Base-by-base conservation (phyloP, 441 rosid species). In the Mallotus japonicus region DNA sequence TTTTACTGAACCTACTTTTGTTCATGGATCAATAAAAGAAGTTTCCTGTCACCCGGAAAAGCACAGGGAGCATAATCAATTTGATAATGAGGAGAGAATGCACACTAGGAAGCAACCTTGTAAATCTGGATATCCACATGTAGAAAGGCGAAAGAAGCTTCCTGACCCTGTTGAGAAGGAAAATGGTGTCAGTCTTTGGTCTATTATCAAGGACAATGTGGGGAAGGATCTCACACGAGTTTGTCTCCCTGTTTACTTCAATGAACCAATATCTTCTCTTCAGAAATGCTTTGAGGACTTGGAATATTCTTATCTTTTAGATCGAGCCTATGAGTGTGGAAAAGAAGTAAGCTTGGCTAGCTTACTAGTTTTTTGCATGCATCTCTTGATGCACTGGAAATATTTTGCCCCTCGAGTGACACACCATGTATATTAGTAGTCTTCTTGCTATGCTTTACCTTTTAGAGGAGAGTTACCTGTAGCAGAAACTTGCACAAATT, bases 131-230 rank as follows among this genome's bases (percentile, higher is more conserved):
- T 79, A 75, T 80, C 84, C 79, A 22, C 77, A 73, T 51, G 65
- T 91, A 76, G 90, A 83, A 76, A 85, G 99, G 81, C 81, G 99
- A 78, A 79, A 78, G 46, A 91, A 85, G 84, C 97, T 95, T 84
- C 99, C 97, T 69, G 90, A 85, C 74, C 97, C 99, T 61, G 86
- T 87, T 74, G 99, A 95, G 83, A 89, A 92, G 85, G 97, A 92
- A 86, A 92, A 86, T 86, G 97, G 96, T 62, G 96, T 89, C 69
- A 95, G 97, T 80, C 97, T 95, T 73, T 95, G 99, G 99, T 95
- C 99, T 78, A 86, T 90, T 89, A 90, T 90, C 81, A 90, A 90
- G 77, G 96, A 90, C 83, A 89, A 87, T 55, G 99, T 95, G 64
- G 99, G 99, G 75, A 95, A 95, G 83, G 99, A 95, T 86, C 92